Evolutionary conservation across 2,329 filamentous ascomycete species (phyloP), one percentile per base, ranked within the genome.

Genomic region (Fusarium tanahbumbuense): DNA sequence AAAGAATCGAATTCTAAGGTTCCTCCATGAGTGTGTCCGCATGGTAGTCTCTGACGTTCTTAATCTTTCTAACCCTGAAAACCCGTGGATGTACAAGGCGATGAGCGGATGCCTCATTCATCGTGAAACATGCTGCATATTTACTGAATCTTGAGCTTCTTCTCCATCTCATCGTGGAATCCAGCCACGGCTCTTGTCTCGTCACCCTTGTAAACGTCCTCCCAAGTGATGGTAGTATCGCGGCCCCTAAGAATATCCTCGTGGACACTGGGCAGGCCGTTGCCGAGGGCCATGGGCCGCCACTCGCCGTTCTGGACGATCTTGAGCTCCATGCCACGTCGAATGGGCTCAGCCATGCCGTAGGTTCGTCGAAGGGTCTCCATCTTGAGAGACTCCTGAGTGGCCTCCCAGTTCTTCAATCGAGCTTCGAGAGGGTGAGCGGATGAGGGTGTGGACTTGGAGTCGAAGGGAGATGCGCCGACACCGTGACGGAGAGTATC

Each of bases 81-180:
- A 56, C 60, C 37, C 30, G 25, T 52, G 56, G 49, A 46, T 71
- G 50, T 72, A 71, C 70, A 67, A 60, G 55, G 41, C 40, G 40
- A 60, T 56, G 46, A 20, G n/a, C 47, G 40, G 47, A 56, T 37
- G 30, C 47, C 27, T 40, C 50, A 34, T 55, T 49, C 34, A 46
- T 22, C 41, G 23, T 30, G 30, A 53, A 42, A 34, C 22, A 60
- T 56, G 34, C 32, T 41, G 32, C 55, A 53, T n/a, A 27, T 64
- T 62, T 72, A 76, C 68, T 78, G 74, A 79, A 98, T 97, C 86
- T 90, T 92, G 81, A 97, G 84, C 87, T 93, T 93, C 81, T 89
- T 88, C 89, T 98, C 95, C 89, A 98, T 94, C 88, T 98, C 95
- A 60, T 93, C 91, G 76, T 98, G 94, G 82, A 98, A 90, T 56